Percentiles rank a stretch among this genome's conserved stretches.
phyloP scores from a whole-genome alignment of 768 basidiomycete species.

The Russula sp. region DNA sequence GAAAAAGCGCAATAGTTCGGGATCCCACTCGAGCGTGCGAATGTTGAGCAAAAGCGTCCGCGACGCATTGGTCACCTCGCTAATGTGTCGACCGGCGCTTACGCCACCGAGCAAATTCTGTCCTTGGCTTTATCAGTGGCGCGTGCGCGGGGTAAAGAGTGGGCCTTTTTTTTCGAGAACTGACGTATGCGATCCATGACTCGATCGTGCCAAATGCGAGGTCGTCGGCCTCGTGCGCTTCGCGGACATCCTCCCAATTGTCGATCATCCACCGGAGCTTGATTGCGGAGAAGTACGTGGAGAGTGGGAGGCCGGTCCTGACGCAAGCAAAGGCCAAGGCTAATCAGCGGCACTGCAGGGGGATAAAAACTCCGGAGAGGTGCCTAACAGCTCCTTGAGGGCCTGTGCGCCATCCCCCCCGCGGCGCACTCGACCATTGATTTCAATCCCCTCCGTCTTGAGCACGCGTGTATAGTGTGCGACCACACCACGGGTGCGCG shows the following conservation, averaged over 20 bases:
- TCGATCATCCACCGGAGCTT: constrained; percentile 98
- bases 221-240: constrained; percentile 74
- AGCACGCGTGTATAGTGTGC: constrained; percentile 73
- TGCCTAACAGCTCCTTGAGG: constrained; percentile 58
- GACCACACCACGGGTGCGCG: constrained; percentile 82
- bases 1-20: constrained; percentile 80
- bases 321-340: constrained; percentile 19
- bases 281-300: constrained; percentile 96
- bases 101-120: constrained; percentile 83
- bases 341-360: not conserved
- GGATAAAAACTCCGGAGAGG: not conserved
- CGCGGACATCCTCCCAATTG: constrained; percentile 63
- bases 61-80: constrained; percentile 94
- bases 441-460: constrained; percentile 64
- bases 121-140: not conserved
- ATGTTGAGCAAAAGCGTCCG: constrained; percentile 90
- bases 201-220: constrained; percentile 93
- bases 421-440: constrained; percentile 58
- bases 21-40: constrained; percentile 75
- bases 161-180: not conserved
- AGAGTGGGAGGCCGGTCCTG: constrained; percentile 89
- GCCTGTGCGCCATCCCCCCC: constrained; percentile 61
- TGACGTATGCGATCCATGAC: constrained; percentile 89
- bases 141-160: not conserved
- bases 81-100: constrained; percentile 65